Conservation (phyloP, 257 asterid genomes). For the Verbascum thapsus region DNA sequence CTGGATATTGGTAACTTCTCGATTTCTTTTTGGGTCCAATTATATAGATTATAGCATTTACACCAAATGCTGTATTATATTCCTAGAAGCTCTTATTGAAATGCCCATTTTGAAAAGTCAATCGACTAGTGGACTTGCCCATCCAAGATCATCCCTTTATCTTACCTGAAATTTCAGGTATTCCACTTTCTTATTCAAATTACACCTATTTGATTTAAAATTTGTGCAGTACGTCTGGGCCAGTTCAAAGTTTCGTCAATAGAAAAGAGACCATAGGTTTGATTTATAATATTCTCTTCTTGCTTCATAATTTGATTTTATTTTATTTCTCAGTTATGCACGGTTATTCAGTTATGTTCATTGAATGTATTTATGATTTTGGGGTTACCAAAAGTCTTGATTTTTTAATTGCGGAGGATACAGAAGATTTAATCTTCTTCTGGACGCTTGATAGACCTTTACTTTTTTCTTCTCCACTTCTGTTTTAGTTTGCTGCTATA, state of each 20-base stretch:
- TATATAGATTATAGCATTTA: too few relatives aligned
- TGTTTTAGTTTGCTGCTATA: constrained; percentile 15
- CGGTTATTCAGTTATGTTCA: constrained; percentile 6
- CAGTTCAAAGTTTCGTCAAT: too few relatives aligned
- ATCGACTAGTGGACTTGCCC: constrained; percentile 26
- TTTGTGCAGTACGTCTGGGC: background rate
- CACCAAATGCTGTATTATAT: too few relatives aligned
- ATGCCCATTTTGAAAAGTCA: too few relatives aligned
- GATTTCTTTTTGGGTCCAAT: too few relatives aligned
- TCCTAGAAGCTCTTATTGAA: too few relatives aligned
- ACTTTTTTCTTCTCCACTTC: background rate
- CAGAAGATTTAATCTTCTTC: background rate
- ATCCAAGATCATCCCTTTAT: constrained; percentile 14
- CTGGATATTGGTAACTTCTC: too few relatives aligned
- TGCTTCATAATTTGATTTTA: background rate
- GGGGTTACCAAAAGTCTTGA: background rate
- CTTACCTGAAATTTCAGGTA: constrained; percentile 43
- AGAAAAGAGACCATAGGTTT: too few relatives aligned
- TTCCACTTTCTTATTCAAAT: constrained; percentile 15
- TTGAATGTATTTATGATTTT: background rate
- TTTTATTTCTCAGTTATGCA: background rate
- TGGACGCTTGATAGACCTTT: constrained; percentile 2
- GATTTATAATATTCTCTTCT: background rate
- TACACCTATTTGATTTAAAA: background rate
- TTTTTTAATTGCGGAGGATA: too few relatives aligned